A percentile compares a stretch with the other conserved stretches of the same genome.
Conservation (phyloP, 202 grass and related monocot species). For the Elaeis oleifera region DNA sequence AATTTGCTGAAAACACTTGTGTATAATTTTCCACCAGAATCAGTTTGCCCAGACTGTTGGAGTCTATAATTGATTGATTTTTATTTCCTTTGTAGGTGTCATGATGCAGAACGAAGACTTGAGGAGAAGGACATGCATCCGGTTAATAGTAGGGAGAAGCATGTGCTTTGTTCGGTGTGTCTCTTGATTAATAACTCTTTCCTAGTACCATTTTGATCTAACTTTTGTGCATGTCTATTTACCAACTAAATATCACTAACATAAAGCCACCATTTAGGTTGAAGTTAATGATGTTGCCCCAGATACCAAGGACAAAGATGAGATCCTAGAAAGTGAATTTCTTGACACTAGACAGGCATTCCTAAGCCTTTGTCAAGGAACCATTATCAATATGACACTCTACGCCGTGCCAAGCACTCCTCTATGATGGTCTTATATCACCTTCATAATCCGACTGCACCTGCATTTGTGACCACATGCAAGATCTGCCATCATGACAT, state of each 20-base stretch:
- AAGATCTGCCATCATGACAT: constrained; percentile 84
- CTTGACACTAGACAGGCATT: constrained; percentile 96
- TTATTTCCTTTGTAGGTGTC: constrained; percentile 52
- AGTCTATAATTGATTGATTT: constrained; percentile 5
- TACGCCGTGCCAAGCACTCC: constrained; percentile 94
- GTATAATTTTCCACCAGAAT: neutral
- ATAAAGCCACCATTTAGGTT: constrained; percentile 38
- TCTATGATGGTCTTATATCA: constrained; percentile 99
- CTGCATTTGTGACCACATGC: constrained; percentile 87
- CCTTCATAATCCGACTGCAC: constrained; percentile 97
- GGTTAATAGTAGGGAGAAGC: constrained; percentile 57
- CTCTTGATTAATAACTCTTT: neutral
- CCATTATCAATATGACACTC: constrained; percentile 98
- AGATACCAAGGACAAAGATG: constrained; percentile 92
- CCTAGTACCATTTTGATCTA: neutral
- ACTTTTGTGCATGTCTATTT: neutral
- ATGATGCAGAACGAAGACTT: constrained; percentile 52
- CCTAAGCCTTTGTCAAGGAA: constrained; percentile 96
- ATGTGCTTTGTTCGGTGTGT: constrained; percentile 75
- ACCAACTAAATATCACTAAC: neutral
- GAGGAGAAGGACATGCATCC: constrained; percentile 85
- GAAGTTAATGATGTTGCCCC: constrained; percentile 54
- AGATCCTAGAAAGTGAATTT: constrained; percentile 97
- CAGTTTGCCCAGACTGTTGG: neutral
- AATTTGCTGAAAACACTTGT: too few species aligned